Conservation (phyloP, 768 basidiomycete species). For the Omphalotus guepiniiformis region DNA sequence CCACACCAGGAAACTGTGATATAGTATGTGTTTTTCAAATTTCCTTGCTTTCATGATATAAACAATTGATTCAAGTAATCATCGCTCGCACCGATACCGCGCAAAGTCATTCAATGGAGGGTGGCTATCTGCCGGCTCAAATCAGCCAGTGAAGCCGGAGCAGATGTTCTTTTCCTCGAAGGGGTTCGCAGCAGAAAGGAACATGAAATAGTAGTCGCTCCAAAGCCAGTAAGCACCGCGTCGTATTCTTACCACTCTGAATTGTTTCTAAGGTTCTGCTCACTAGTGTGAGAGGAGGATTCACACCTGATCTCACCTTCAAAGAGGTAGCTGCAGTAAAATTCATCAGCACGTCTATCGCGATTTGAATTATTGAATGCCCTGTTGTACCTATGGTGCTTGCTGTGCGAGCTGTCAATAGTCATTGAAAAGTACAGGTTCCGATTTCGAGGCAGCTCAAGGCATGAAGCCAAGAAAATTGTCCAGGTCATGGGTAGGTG, state of each 20-base stretch:
- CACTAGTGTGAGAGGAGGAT: constrained; percentile 48
- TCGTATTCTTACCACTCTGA: neutral
- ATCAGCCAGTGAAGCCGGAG: constrained; percentile 34
- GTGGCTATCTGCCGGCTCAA: constrained; percentile 43
- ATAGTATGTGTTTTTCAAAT: constrained; percentile 20
- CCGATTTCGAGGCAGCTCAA: constrained; percentile 33
- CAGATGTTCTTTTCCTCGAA: constrained; percentile 49
- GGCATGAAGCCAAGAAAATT: constrained; percentile 50
- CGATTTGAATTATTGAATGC: neutral
- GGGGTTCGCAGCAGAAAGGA: constrained; percentile 44
- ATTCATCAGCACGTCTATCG: constrained; percentile 27
- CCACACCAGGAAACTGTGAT: constrained; percentile 40
- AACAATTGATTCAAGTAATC: constrained; percentile 27
- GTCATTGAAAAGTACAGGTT: constrained; percentile 45
- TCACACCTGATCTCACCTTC: constrained; percentile 46
- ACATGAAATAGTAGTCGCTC: constrained; percentile 37
- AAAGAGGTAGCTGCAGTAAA: constrained; percentile 43
- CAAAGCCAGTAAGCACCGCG: constrained; percentile 31
- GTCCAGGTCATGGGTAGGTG: constrained; percentile 45
- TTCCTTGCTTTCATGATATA: neutral
- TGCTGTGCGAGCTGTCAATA: constrained; percentile 43
- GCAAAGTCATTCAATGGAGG: constrained; percentile 48
- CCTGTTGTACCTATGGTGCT: constrained; percentile 46
- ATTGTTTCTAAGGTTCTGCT: constrained; percentile 31
- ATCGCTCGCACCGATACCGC: constrained; percentile 51